Conservation (phyloP, 148 eudicot species). For the Vaccinium corymbosum region DNA sequence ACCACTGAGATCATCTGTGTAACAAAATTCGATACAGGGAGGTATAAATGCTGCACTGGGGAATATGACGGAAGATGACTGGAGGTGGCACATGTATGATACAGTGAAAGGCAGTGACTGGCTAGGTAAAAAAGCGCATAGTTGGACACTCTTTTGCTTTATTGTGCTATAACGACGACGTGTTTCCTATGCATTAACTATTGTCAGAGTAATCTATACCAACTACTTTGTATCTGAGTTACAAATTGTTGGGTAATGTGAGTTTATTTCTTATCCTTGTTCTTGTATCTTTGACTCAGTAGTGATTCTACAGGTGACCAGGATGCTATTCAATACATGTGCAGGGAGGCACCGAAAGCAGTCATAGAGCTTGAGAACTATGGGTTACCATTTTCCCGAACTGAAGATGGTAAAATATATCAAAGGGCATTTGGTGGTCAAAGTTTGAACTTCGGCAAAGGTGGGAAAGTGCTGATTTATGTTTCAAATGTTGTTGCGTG, state of each 20-base stretch:
- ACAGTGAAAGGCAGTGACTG: slow-evolving; percentile 99
- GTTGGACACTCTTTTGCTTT: not conserved
- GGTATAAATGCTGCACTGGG: slow-evolving; percentile 99
- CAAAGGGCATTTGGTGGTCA: slow-evolving; percentile 99
- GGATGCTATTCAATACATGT: slow-evolving; percentile 99
- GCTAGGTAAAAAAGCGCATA: slow-evolving; percentile 54
- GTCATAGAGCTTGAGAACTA: slow-evolving; percentile 99
- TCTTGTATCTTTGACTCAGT: not conserved
- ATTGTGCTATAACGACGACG: not conserved
- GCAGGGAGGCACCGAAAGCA: slow-evolving; percentile 99
- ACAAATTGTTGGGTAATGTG: not conserved
- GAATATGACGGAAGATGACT: slow-evolving; percentile 96
- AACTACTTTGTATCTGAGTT: not conserved
- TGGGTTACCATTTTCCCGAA: slow-evolving; percentile 94
- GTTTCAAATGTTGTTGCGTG: not conserved
- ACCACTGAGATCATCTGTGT: slow-evolving; percentile 7
- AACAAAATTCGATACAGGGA: slow-evolving; percentile 51
- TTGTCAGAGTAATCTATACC: not conserved
- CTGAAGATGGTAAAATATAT: slow-evolving; percentile 98
- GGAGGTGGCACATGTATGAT: slow-evolving; percentile 99
- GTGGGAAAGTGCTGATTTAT: slow-evolving; percentile 31
- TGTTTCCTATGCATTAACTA: not conserved
- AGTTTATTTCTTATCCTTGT: not conserved
- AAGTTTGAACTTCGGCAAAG: slow-evolving; percentile 95
- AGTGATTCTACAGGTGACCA: slow-evolving; percentile 73